Percentiles rank a stretch among this genome's conserved stretches.
Evolutionary conservation across 192 early-diverging fungal species (phyloP).

Genomic region (Mycoemilia scoparia): DNA sequence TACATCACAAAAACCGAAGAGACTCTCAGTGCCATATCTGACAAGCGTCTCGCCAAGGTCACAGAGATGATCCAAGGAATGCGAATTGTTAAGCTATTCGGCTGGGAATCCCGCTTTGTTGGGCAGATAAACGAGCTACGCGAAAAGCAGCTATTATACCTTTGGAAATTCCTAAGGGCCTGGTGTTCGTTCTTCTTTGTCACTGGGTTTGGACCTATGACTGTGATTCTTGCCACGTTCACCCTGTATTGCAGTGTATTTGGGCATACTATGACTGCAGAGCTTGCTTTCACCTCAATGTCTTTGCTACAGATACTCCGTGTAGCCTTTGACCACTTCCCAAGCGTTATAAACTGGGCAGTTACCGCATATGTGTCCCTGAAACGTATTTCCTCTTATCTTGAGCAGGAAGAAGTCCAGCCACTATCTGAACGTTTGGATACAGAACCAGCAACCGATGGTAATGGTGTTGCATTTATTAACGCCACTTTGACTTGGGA

Average conservation of each 20-base stretch:
- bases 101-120: conserved; percentile 62
- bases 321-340: conserved; percentile 39
- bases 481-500: conserved; percentile 23
- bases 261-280: conserved; percentile 38
- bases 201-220: conserved; percentile 38
- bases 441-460: conserved; percentile 1
- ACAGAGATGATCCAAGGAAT: conserved; percentile 84
- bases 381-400: conserved; percentile 50
- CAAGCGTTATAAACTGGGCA: conserved; percentile 34
- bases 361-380: conserved; percentile 48
- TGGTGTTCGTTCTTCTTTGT: conserved; percentile 37
- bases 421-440: conserved; percentile 20
- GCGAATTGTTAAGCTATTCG: conserved; percentile 83
- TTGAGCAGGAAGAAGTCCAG: conserved; percentile 52
- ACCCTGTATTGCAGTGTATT: conserved; percentile 38
- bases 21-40: conserved; percentile 34
- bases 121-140: conserved; percentile 43
- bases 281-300: conserved; percentile 50
- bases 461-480: conserved; percentile 15
- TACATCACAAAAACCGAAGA: conserved; percentile 35
- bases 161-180: conserved; percentile 30
- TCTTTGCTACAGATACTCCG: conserved; percentile 58
- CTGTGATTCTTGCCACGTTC: conserved; percentile 41
- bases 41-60: conserved; percentile 61
- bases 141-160: conserved; percentile 39